Conservation (phyloP, 495 filamentous ascomycete genomes). For the Annulohypoxylon nitens region DNA sequence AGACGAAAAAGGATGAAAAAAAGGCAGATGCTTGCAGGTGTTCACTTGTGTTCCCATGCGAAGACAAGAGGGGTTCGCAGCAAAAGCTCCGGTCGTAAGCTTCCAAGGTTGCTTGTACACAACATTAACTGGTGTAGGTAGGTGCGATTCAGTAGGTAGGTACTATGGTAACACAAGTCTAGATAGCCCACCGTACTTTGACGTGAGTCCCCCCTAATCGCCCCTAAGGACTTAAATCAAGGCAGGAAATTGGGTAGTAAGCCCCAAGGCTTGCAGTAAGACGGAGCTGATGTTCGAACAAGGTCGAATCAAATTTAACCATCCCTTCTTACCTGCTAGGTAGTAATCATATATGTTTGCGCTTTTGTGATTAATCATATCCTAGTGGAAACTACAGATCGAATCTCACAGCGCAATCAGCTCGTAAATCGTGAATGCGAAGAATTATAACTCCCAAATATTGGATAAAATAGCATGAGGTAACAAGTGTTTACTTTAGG, state of each 20-base stretch:
- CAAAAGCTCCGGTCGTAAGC: conserved; percentile 42
- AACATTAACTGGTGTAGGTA: not conserved
- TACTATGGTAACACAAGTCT: conserved; percentile 17
- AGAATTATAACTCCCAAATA: not conserved
- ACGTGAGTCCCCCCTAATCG: no score
- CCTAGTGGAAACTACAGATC: not conserved
- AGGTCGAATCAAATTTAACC: not conserved
- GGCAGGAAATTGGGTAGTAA: conserved; percentile 7
- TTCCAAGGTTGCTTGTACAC: not conserved
- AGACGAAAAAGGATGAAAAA: not conserved
- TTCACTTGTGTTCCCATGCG: not conserved
- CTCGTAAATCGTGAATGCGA: not conserved
- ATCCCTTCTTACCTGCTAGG: not conserved
- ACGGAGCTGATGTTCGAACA: conserved; percentile 30
- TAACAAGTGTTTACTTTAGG: not conserved
- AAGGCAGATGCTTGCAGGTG: conserved; percentile 19
- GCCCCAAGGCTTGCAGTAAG: not conserved
- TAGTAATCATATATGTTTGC: not conserved
- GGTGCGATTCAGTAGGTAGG: not conserved
- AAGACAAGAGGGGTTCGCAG: conserved; percentile 17
- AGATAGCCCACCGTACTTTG: no score
- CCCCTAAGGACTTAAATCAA: conserved; percentile 1
- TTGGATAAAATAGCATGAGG: not conserved
- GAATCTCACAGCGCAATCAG: not conserved
- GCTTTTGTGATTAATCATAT: not conserved